A percentile compares a stretch with the other conserved stretches of the same genome.
These are phyloP conservation scores for Pythium pyrilobum DNA, from an alignment of 352 stramenopile genomes.

Conservation along the genomic window DNA sequence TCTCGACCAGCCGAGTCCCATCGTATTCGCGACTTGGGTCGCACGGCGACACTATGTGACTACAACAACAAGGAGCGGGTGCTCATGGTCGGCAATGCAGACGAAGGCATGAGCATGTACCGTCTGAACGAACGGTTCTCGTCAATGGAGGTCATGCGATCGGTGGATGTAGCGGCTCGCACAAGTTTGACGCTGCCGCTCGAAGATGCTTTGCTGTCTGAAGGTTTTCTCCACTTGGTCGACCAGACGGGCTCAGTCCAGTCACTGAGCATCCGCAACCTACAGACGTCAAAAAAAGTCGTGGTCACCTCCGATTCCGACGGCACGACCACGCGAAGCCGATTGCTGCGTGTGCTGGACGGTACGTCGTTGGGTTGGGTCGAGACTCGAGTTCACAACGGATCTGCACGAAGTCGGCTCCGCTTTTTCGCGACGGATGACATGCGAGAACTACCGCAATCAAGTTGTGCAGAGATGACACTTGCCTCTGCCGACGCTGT, in stretches of 20 bases:
- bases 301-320: background rate
- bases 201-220: background rate
- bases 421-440: constrained; percentile 1
- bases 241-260: background rate
- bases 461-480: no score
- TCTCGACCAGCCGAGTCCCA: background rate
- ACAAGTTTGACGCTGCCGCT: background rate
- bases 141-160: constrained; percentile 1
- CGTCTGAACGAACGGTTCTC: constrained; percentile 5
- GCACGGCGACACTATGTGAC: background rate
- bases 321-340: background rate
- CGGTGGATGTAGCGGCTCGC: background rate
- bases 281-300: constrained; percentile 4
- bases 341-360: background rate
- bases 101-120: background rate
- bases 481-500: no score
- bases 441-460: constrained; percentile 6
- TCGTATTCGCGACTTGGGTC: background rate
- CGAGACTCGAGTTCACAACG: no score
- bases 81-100: background rate
- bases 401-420: background rate
- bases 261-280: constrained; percentile 4
- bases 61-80: constrained; percentile 7
- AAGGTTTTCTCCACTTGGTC: constrained; percentile 3
- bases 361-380: background rate